Evolutionary conservation across 1,284 basidiomycete species (phyloP), one percentile per base, ranked within the genome.

Genomic region (Pseudozyma pruni): DNA sequence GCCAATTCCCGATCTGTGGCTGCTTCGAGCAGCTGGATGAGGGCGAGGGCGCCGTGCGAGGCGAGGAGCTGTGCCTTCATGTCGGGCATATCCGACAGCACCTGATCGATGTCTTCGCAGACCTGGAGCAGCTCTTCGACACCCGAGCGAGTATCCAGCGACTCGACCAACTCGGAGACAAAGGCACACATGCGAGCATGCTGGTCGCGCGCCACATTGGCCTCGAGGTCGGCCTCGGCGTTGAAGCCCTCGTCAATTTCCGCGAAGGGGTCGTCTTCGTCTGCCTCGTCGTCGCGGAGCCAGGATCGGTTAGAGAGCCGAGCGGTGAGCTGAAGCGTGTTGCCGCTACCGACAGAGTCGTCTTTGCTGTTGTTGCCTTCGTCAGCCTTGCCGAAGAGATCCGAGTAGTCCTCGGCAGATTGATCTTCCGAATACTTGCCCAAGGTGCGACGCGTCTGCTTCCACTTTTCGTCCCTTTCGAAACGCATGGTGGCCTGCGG

Each of bases 21-120:
- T 14, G 89, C 88, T 83, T 97, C 94, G 33, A 98, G 84, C 0
- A 96, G 90, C 82, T 98, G 94, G 70, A 98, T 84, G 53, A 97
- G 91, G 1, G 93, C 92, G 8, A 98, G 86, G 89, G 97, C 91
- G 5, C 95, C 95, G 84, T 98, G 95, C 0, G 91, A 90, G 13
- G 90, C 90, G 11, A 97, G 90, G 37, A 98, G 87, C 72, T 97
- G 93, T 16, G 86, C 84, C 75, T 93, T 90, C 87, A 96, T 91
- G 75, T 94, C 93, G n/a, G 91, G 90, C 4, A 89, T 87, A 47
- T 93, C 91, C 37, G 88, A 86, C 64, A 96, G 86, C 72, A 96
- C 89, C 37, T 83, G 86, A 48, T 94, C 93, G 64, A 98, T 84
- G 76, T 95, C 90, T 80, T 95, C 90, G 73, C 93, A 94, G 8